A percentile compares a stretch with the other conserved stretches of the same genome.
Evolutionary conservation across 495 filamentous ascomycete genomes (phyloP).

Genomic region (Penicillium psychrofluorescens): DNA sequence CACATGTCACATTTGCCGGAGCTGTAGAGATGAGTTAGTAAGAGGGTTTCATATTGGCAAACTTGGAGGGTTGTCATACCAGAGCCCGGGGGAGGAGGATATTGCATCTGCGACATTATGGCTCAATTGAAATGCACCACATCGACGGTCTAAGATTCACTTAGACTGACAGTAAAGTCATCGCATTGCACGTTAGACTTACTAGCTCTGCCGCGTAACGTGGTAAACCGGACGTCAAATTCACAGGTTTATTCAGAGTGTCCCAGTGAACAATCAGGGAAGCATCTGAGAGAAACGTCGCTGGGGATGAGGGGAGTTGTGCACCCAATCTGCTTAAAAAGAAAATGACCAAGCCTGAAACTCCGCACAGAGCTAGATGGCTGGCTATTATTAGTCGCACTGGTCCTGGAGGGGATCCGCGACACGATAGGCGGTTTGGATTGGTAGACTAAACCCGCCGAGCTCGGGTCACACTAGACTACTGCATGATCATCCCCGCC

Average conservation of each 20-base stretch:
- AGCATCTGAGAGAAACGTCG: no score
- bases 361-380: no score
- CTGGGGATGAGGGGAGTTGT: no score
- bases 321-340: no score
- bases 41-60: neutral
- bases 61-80: slow-evolving; percentile 6
- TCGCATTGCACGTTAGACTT: no score
- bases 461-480: slow-evolving; percentile 13
- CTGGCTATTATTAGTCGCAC: slow-evolving; percentile 11
- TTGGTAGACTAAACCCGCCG: slow-evolving; percentile 4
- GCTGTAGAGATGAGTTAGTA: slow-evolving; percentile 3
- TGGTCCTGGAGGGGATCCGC: neutral
- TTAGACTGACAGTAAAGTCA: no score
- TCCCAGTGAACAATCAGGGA: no score
- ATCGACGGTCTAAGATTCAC: no score
- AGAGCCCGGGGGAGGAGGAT: slow-evolving; percentile 13
- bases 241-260: no score
- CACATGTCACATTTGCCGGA: slow-evolving; percentile 18
- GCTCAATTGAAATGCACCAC: neutral
- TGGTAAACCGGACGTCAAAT: no score
- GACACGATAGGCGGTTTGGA: neutral
- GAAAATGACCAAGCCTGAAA: no score
- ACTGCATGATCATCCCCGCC: slow-evolving; percentile 15
- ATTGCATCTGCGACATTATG: slow-evolving; percentile 8
- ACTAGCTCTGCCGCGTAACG: no score